Base-by-base conservation (phyloP, 768 basidiomycete species). In the Naganishia vaughanmartiniae region DNA sequence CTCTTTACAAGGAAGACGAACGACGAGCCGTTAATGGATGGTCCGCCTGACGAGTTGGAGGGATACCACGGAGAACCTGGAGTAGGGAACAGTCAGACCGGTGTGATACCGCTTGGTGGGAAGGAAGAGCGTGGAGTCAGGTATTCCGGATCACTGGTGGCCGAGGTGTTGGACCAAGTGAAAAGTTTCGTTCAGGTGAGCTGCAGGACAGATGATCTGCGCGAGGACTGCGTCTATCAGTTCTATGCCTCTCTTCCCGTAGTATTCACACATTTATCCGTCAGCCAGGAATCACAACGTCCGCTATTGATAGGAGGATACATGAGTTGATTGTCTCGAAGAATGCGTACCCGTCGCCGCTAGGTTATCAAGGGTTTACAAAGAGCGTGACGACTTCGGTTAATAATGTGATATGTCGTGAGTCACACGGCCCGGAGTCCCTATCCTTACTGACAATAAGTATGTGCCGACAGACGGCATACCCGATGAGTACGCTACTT, bases 301-400 rank as follows among this genome's bases (percentile, higher is more conserved):
- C 89, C 67, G 81, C 81, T 15, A 88, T 96, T 60, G 92, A 96
- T 78, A 81, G 83, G 15, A 83, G 84, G 0, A 83, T 94, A 46
- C 92, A 94, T 69, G 84, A 89, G 7, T 88, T 86, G 70, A 89
- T 93, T 69, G 73, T 90, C 46, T 80, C 83, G 0, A 84, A 85
- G 74, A 84, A 84, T 28, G 93, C 91, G 9, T 96, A 95, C 79
- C 93, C 93, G 0, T 93, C 92, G 11, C 91, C 93, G 0, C 82
- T 95, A 58, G 84, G 84, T 0, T 95, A 94, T 78, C 82, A 84
- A 11, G 89, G 87, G 10, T 92, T 87, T 78, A 90, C 91, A 11
- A 87, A 86, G 70, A 88, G 90, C 24, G 89, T 89, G 76, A 92
- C 90, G 77, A 92, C 90, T 30, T 93, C 92, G 72, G 84, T 94